Evolutionary conservation across 129 eudicot species (phyloP).

Genomic region (Sambucus nigra): DNA sequence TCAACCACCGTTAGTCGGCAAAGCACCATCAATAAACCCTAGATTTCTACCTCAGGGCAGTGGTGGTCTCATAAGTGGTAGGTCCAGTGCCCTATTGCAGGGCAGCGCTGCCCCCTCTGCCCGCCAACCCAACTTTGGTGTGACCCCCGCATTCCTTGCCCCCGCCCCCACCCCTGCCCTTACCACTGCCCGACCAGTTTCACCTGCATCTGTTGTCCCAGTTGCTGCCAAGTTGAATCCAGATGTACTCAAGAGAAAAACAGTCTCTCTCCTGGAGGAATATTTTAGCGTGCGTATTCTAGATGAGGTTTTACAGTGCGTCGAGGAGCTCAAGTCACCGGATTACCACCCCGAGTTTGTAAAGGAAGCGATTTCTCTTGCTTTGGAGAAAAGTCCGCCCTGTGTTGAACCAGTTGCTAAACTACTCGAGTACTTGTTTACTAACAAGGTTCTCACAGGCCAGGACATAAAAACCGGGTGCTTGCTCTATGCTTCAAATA

Average conservation of each 20-base stretch:
- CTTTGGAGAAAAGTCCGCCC: conserved; percentile 77
- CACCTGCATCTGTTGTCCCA: conserved; percentile 18
- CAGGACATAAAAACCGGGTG: conserved; percentile 48
- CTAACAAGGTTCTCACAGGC: conserved; percentile 54
- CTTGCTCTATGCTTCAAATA: conserved; percentile 43
- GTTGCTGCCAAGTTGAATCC: conserved; percentile 18
- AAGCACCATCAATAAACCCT: conserved; percentile 43
- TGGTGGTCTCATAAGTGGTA: conserved; percentile 39
- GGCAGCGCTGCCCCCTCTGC: conserved; percentile 35
- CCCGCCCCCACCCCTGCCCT: conserved; percentile 18
- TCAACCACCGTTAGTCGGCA: conserved; percentile 45
- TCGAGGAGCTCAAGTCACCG: conserved; percentile 69
- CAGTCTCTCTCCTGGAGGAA: conserved; percentile 67
- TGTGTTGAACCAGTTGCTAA: conserved; percentile 61
- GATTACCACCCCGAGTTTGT: conserved; percentile 67
- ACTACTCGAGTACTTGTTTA: conserved; percentile 49
- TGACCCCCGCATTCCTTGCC: conserved; percentile 21
- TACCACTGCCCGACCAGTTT: conserved; percentile 11
- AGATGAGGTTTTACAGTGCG: conserved; percentile 80
- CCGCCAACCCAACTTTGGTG: conserved; percentile 18
- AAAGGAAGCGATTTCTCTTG: conserved; percentile 68
- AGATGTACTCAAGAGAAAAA: conserved; percentile 47
- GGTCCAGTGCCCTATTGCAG: conserved; percentile 63
- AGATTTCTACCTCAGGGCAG: conserved; percentile 69
- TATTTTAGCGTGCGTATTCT: conserved; percentile 66